A percentile compares a stretch with the other conserved stretches of the same genome.
phyloP scores from a whole-genome alignment of 768 basidiomycete species.

The Russula ochroleuca region DNA sequence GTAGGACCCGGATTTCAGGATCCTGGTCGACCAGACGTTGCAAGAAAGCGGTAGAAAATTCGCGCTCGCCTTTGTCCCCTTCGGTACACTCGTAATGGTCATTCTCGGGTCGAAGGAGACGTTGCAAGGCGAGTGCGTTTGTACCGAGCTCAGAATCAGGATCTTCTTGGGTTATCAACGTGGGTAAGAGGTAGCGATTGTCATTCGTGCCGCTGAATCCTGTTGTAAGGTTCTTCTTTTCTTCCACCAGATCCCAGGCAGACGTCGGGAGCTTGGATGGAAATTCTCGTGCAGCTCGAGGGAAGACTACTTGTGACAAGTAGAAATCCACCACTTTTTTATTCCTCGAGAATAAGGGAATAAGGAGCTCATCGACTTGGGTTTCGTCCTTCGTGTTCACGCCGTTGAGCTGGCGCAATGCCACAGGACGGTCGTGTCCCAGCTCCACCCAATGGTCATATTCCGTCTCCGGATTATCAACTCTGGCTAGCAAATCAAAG shows the following conservation, averaged over 20 bases:
- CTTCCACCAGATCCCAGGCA: not conserved
- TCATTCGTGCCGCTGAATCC: not conserved
- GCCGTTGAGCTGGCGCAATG: not conserved
- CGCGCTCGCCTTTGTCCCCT: not conserved
- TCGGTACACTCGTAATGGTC: constrained; percentile 1
- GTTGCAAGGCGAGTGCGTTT: not conserved
- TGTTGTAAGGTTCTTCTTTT: not conserved
- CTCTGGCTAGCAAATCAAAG: not conserved
- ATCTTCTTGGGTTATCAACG: not conserved
- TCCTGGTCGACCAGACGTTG: not conserved
- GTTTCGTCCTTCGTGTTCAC: not conserved
- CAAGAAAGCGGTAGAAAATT: not conserved
- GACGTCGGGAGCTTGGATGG: not conserved
- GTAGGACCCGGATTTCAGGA: not conserved
- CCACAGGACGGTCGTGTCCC: not conserved
- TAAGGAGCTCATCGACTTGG: not conserved
- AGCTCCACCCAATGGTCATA: not conserved
- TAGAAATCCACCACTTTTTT: not conserved
- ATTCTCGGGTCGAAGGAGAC: not conserved
- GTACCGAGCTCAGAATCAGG: not conserved
- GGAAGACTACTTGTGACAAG: not conserved
- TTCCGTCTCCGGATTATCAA: not conserved
- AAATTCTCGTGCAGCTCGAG: not conserved
- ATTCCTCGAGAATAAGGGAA: not conserved
- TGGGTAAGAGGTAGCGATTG: not conserved